Conservation (phyloP, 768 basidiomycete genomes). For the Boletellus sp. region DNA sequence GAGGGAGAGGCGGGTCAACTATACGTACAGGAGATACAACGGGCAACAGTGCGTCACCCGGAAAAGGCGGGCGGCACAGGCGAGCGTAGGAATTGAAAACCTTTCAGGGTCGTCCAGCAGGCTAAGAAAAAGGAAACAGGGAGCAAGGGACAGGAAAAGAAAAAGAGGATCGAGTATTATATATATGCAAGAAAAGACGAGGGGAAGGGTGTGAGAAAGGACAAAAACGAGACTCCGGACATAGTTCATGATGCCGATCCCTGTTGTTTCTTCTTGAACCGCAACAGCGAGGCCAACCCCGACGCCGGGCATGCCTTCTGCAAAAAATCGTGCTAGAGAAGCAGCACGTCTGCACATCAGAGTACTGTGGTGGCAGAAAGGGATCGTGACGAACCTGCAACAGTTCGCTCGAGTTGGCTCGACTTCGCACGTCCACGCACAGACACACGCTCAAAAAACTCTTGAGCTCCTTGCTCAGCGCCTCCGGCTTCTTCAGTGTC, state of each 20-base stretch:
- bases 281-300: slow-evolving; percentile 80
- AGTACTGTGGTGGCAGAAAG: background rate
- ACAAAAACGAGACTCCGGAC: background rate
- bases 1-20: too few species aligned
- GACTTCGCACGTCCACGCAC: slow-evolving; percentile 92
- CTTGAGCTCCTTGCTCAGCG: slow-evolving; percentile 88
- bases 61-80: background rate
- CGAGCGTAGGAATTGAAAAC: background rate
- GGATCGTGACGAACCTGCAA: slow-evolving; percentile 56
- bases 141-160: background rate
- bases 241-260: slow-evolving; percentile 32
- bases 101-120: slow-evolving; percentile 2
- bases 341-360: too few species aligned
- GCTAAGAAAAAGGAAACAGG: background rate
- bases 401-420: slow-evolving; percentile 86
- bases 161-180: background rate
- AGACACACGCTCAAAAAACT: slow-evolving; percentile 96
- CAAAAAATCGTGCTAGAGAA: slow-evolving; percentile 87
- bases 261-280: slow-evolving; percentile 70
- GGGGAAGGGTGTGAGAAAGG: background rate
- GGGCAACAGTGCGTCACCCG: background rate
- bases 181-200: slow-evolving; percentile 18
- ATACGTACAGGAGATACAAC: background rate
- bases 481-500: slow-evolving; percentile 94
- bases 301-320: slow-evolving; percentile 80